phyloP scores from a whole-genome alignment of 345 rosid genomes.

The Schrenkiella parvula region DNA sequence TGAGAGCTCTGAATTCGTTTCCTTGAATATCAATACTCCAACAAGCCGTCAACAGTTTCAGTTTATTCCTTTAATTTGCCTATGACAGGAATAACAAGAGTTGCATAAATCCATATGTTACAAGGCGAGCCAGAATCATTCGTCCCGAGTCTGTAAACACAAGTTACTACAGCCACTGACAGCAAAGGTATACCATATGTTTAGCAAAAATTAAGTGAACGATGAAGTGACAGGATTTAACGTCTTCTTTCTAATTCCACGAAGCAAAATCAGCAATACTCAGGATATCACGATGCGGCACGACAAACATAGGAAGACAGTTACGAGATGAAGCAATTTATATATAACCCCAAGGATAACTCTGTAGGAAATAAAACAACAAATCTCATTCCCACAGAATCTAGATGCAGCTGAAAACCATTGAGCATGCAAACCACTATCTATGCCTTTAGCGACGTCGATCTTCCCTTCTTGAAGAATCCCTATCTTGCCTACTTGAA shows the following conservation, averaged over 20 bases:
- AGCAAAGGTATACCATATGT: neutral
- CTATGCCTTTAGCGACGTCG: slow-evolving; percentile 26
- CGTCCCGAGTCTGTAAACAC: slow-evolving; percentile 4
- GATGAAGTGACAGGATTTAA: neutral
- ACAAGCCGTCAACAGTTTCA: slow-evolving; percentile 32
- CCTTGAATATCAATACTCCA: slow-evolving; percentile 29
- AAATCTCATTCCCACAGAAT: slow-evolving; percentile 20
- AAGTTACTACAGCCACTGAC: neutral
- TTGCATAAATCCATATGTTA: neutral
- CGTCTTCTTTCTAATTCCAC: slow-evolving; percentile 7
- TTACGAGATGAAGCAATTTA: neutral
- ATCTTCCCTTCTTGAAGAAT: slow-evolving; percentile 34
- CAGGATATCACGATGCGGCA: neutral
- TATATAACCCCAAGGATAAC: neutral
- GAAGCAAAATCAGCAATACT: neutral
- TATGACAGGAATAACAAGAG: neutral
- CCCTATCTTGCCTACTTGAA: slow-evolving; percentile 40
- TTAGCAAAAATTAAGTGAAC: neutral
- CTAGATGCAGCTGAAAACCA: neutral
- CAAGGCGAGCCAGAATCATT: neutral
- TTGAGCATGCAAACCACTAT: slow-evolving; percentile 5
- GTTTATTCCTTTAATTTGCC: slow-evolving; percentile 1
- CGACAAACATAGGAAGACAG: neutral
- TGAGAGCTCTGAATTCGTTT: slow-evolving; percentile 18
- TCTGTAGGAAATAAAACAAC: slow-evolving; percentile 14